phyloP scores from a whole-genome alignment of 2,329 filamentous ascomycete genomes.

The Penicillium sp. region DNA sequence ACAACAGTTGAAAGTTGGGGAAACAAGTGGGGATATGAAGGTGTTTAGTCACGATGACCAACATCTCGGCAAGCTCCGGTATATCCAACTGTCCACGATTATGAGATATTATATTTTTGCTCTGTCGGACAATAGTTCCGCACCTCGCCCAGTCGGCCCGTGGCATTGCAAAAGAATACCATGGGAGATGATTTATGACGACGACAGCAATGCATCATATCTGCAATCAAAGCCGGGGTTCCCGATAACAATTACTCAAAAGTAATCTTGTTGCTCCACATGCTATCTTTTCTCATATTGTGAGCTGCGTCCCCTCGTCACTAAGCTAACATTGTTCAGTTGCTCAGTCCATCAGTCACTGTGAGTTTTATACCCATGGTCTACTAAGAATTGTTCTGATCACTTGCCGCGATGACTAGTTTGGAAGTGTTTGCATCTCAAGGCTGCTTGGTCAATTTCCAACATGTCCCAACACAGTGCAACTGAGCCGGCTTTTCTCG shows the following conservation, averaged over 20 bases:
- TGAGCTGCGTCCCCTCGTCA: neutral
- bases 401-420: neutral
- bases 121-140: slow-evolving; percentile 19
- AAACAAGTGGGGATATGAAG: neutral
- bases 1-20: neutral
- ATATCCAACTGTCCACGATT: neutral
- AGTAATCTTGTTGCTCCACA: neutral
- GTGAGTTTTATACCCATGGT: neutral
- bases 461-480: slow-evolving; percentile 24
- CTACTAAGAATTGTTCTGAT: neutral
- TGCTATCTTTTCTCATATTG: neutral
- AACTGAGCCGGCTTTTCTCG: slow-evolving; percentile 9
- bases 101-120: neutral
- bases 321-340: neutral
- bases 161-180: neutral
- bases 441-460: neutral
- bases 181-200: neutral
- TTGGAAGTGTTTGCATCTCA: no score
- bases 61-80: neutral
- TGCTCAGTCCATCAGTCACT: neutral
- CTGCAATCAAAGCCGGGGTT: neutral
- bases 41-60: slow-evolving; percentile 20
- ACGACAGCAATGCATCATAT: slow-evolving; percentile 26
- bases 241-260: neutral
- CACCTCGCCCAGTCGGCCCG: neutral